phyloP scores from a whole-genome alignment of 2,329 filamentous ascomycete genomes.

The Cladosporium velox region DNA sequence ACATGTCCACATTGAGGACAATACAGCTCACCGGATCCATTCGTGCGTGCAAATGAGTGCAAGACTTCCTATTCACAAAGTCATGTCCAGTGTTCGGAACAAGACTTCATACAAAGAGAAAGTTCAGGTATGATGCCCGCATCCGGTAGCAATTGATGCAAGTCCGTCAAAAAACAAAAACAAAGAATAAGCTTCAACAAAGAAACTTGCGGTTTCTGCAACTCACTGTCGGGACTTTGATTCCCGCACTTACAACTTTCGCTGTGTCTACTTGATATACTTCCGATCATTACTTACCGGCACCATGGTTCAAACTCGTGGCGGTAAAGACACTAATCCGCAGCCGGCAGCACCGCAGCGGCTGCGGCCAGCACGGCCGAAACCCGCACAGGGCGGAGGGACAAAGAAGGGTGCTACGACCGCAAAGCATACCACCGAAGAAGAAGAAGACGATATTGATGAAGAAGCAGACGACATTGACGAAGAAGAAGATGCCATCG shows the following conservation, averaged over 20 bases:
- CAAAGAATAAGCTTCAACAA: neutral
- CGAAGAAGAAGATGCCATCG: neutral
- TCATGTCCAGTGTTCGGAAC: neutral
- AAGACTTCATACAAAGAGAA: neutral
- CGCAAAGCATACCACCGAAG: neutral
- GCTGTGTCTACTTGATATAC: neutral
- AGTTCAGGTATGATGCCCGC: constrained; percentile 14
- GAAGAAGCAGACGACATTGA: neutral
- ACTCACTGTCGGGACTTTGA: neutral
- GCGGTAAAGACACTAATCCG: too few relatives aligned
- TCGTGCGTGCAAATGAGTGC: neutral
- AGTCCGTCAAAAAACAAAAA: neutral
- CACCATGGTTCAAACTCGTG: neutral
- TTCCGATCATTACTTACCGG: neutral
- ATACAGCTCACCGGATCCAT: neutral
- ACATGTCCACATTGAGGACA: neutral
- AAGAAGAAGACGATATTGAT: neutral
- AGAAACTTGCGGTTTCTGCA: neutral
- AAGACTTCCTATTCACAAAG: neutral
- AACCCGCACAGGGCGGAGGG: neutral
- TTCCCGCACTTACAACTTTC: neutral
- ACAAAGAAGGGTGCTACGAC: neutral
- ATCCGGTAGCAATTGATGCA: neutral
- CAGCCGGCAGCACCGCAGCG: neutral
- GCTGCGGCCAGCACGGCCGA: neutral